These are phyloP conservation scores for Artemisia argyi DNA, from an alignment of 129 eudicot species.

Conservation along the genomic window DNA sequence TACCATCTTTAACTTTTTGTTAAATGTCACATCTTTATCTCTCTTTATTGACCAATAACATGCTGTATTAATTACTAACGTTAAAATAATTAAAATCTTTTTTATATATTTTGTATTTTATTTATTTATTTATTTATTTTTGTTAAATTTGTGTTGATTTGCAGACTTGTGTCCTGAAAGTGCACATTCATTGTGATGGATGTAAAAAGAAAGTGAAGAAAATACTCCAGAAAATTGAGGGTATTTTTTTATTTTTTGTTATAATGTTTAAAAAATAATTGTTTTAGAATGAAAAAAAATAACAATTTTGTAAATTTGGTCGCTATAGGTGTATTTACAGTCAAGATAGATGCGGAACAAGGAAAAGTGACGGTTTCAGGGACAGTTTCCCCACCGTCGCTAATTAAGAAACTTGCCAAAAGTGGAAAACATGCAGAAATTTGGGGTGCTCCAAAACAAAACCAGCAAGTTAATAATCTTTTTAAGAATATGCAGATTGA, in stretches of 20 bases:
- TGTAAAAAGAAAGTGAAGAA: slow-evolving; percentile 82
- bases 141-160: background rate
- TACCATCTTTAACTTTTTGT: slow-evolving; percentile 19
- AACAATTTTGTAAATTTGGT: background rate
- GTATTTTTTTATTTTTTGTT: slow-evolving; percentile 34
- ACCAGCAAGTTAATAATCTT: slow-evolving; percentile 41
- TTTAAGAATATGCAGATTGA: slow-evolving; percentile 51
- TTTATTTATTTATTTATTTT: too few relatives aligned
- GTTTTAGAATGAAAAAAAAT: background rate
- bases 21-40: background rate
- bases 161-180: slow-evolving; percentile 88
- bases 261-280: background rate
- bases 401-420: slow-evolving; percentile 57
- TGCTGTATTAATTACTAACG: background rate
- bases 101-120: background rate
- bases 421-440: slow-evolving; percentile 67
- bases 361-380: slow-evolving; percentile 68
- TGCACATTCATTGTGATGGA: slow-evolving; percentile 89
- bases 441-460: slow-evolving; percentile 54
- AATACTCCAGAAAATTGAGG: slow-evolving; percentile 79
- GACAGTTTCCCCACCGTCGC: slow-evolving; percentile 47
- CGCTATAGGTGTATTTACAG: slow-evolving; percentile 52
- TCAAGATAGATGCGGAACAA: slow-evolving; percentile 56
- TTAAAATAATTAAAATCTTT: background rate
- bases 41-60: slow-evolving; percentile 7